phyloP scores from a whole-genome alignment of 139 green algal genomes.

The Chlamydomonas sp. region DNA sequence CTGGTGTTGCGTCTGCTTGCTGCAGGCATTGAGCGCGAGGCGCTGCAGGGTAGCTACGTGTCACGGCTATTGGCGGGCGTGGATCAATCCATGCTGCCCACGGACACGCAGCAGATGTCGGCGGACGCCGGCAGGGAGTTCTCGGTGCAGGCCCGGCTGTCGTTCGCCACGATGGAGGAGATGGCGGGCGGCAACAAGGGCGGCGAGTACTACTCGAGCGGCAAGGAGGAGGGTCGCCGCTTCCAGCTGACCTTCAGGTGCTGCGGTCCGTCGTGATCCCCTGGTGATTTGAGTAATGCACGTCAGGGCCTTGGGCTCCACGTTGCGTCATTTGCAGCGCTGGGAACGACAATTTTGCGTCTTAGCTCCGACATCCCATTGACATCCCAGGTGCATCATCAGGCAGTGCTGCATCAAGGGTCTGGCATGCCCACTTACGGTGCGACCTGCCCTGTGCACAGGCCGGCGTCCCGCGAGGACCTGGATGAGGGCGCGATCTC shows the following conservation, averaged over 20 bases:
- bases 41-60: constrained; percentile 27
- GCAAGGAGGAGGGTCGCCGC: not conserved
- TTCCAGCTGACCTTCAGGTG: constrained; percentile 35
- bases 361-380: not conserved
- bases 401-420: not conserved
- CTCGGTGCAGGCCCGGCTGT: constrained; percentile 12
- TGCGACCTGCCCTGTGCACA: not conserved
- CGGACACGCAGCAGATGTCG: not conserved
- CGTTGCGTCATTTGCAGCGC: not conserved
- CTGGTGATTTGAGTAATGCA: no score
- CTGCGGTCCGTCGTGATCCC: no score
- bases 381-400: not conserved
- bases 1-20: no score
- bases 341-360: not conserved
- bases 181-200: not conserved
- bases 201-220: not conserved
- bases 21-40: constrained; percentile 40
- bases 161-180: not conserved
- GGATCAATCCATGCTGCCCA: constrained; percentile 31
- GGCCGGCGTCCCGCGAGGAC: constrained; percentile 35
- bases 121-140: not conserved
- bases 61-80: constrained; percentile 21
- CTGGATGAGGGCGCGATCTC: constrained; percentile 40
- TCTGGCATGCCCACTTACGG: not conserved
- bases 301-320: no score